Evolutionary conservation across 495 filamentous ascomycete species (phyloP).

Genomic region (Rusavskia elegans): DNA sequence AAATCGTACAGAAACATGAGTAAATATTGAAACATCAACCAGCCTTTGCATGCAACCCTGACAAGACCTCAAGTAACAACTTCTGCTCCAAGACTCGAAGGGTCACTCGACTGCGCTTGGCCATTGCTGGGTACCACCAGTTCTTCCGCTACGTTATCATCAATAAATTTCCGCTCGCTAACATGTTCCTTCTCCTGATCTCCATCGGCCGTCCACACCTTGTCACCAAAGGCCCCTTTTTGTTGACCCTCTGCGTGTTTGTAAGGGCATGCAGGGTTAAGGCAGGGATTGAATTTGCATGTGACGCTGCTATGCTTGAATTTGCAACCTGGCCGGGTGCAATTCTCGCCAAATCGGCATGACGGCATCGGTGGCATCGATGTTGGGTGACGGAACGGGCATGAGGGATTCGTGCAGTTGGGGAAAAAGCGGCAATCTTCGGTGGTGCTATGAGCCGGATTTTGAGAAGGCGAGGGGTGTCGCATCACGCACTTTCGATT

Average conservation of each 20-base stretch:
- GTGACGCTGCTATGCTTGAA: constrained; percentile 70
- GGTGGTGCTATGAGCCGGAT: constrained; percentile 58
- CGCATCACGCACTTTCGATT: constrained; percentile 85
- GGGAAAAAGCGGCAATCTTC: constrained; percentile 89
- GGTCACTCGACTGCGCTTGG: constrained; percentile 13
- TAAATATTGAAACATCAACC: too few species aligned
- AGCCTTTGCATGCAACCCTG: not conserved
- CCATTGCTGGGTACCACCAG: constrained; percentile 63
- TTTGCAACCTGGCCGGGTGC: constrained; percentile 67
- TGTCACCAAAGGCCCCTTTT: constrained; percentile 60
- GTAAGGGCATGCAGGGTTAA: constrained; percentile 69
- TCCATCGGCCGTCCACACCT: constrained; percentile 68
- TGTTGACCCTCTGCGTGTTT: constrained; percentile 86
- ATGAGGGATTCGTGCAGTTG: constrained; percentile 75
- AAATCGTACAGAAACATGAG: too few species aligned
- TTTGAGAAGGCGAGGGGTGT: constrained; percentile 82
- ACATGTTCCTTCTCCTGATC: constrained; percentile 42
- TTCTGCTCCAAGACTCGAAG: constrained; percentile 14
- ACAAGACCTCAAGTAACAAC: constrained; percentile 10
- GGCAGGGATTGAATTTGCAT: constrained; percentile 86
- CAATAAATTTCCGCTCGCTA: constrained; percentile 84
- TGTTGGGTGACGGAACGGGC: constrained; percentile 69
- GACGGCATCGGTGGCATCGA: constrained; percentile 38
- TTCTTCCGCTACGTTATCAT: constrained; percentile 47
- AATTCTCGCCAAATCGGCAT: constrained; percentile 89